Percentiles rank a stretch among this genome's conserved stretches.
Evolutionary conservation across 2,329 filamentous ascomycete species (phyloP).

Genomic region (Pseudodiploospora longispora): DNA sequence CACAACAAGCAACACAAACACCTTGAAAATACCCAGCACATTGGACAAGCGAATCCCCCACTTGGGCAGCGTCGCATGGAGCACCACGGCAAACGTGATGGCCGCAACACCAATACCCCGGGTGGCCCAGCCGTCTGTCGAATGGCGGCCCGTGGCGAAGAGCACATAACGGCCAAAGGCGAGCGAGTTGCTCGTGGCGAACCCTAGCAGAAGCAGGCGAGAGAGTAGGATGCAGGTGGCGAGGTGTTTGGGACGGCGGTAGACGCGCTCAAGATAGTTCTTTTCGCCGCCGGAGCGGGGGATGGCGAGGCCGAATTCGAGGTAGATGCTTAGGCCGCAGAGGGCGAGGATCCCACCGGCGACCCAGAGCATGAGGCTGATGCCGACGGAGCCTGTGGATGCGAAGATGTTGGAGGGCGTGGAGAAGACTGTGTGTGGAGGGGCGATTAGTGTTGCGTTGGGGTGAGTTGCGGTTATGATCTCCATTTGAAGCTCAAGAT

Average conservation of each 20-base stretch:
- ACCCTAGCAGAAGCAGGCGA: constrained; percentile 54
- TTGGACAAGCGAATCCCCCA: constrained; percentile 54
- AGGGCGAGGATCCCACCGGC: constrained; percentile 46
- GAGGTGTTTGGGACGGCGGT: constrained; percentile 49
- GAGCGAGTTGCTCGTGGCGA: constrained; percentile 50
- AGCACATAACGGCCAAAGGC: constrained; percentile 53
- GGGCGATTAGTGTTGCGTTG: not conserved
- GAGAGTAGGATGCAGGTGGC: constrained; percentile 51
- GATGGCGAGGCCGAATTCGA: constrained; percentile 56
- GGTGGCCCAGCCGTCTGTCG: constrained; percentile 45
- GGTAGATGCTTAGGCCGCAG: constrained; percentile 51
- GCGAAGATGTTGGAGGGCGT: constrained; percentile 45
- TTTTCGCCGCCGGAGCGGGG: constrained; percentile 57
- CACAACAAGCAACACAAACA: constrained; percentile 51
- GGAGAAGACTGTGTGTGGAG: constrained; percentile 36
- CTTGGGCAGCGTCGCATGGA: constrained; percentile 47
- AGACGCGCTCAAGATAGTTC: constrained; percentile 58
- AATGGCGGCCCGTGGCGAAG: constrained; percentile 40
- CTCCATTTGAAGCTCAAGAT: not conserved
- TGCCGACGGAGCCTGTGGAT: constrained; percentile 43
- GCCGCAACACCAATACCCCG: constrained; percentile 48
- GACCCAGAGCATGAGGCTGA: constrained; percentile 20
- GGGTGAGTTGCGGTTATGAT: too few species aligned
- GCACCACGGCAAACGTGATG: constrained; percentile 43
- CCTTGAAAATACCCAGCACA: constrained; percentile 51